Conservation (phyloP, 1,284 basidiomycete species). For the Malassezia caprae region DNA sequence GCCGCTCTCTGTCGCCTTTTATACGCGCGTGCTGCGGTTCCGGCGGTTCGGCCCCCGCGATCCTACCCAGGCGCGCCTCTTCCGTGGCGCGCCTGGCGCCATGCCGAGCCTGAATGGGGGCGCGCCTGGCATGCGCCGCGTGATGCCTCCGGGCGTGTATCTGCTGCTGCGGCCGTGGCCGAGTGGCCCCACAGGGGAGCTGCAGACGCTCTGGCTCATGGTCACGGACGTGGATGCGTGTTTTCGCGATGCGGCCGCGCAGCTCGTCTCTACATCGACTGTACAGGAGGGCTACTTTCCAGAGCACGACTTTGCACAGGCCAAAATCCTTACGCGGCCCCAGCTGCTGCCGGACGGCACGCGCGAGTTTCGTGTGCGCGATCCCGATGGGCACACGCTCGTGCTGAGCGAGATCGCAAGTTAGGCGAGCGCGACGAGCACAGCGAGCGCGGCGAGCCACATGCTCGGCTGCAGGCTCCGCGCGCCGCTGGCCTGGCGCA, state of each 20-base stretch:
- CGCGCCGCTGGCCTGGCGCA: slow-evolving; percentile 17
- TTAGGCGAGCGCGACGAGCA: neutral
- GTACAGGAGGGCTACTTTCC: slow-evolving; percentile 27
- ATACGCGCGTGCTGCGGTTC: slow-evolving; percentile 7
- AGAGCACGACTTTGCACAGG: slow-evolving; percentile 21
- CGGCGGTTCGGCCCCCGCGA: neutral
- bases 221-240: slow-evolving; percentile 7
- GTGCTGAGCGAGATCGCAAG: slow-evolving; percentile 17
- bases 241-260: slow-evolving; percentile 6
- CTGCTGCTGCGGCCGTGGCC: slow-evolving; percentile 2
- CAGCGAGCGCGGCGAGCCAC: neutral
- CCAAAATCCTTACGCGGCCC: slow-evolving; percentile 23
- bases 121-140: neutral
- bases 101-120: neutral
- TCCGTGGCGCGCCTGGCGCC: slow-evolving; percentile 7
- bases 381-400: slow-evolving; percentile 32
- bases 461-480: neutral
- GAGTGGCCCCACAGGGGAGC: neutral
- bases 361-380: slow-evolving; percentile 26
- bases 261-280: neutral
- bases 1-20: slow-evolving; percentile 2
- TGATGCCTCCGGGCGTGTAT: slow-evolving; percentile 1
- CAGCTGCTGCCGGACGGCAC: slow-evolving; percentile 34
- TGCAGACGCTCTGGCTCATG: slow-evolving; percentile 2
- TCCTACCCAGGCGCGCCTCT: neutral